phyloP scores from a whole-genome alignment of 108 stramenopile genomes.

The Chaetoceros tenuissimus region DNA sequence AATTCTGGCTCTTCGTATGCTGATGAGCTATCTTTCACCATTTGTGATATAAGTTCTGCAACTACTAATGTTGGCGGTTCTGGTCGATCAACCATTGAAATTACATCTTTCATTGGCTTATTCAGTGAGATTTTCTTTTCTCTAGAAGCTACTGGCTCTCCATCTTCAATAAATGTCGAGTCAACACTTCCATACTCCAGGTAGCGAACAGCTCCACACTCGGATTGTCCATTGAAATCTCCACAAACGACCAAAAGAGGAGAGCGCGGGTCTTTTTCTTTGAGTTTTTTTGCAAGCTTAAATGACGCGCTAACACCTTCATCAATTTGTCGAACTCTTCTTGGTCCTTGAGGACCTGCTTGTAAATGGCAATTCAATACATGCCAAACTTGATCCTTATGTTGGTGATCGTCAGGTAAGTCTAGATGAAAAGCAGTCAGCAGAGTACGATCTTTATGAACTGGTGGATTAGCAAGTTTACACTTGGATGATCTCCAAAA shows the following conservation, averaged over 20 bases:
- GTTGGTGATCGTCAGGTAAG: background rate
- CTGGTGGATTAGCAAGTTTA: slow-evolving; percentile 56
- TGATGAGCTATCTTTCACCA: slow-evolving; percentile 38
- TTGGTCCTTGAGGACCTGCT: slow-evolving; percentile 72
- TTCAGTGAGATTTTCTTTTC: slow-evolving; percentile 51
- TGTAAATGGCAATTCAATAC: slow-evolving; percentile 88
- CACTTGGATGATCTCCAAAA: slow-evolving; percentile 80
- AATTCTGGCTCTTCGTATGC: slow-evolving; percentile 50
- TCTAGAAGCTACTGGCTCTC: slow-evolving; percentile 48
- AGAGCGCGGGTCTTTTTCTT: slow-evolving; percentile 32
- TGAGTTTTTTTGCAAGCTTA: slow-evolving; percentile 59
- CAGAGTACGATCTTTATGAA: slow-evolving; percentile 83
- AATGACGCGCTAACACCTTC: slow-evolving; percentile 67
- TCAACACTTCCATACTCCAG: slow-evolving; percentile 66
- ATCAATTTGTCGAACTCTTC: slow-evolving; percentile 76
- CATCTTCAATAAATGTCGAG: slow-evolving; percentile 69
- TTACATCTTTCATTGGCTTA: slow-evolving; percentile 42
- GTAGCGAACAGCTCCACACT: slow-evolving; percentile 67
- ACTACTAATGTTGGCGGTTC: slow-evolving; percentile 69
- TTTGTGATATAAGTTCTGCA: slow-evolving; percentile 61
- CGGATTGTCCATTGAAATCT: slow-evolving; percentile 81
- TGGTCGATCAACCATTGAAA: slow-evolving; percentile 10
- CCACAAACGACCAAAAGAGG: slow-evolving; percentile 71
- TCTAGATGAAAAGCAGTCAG: slow-evolving; percentile 60
- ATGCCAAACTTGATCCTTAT: slow-evolving; percentile 38